These are phyloP conservation scores for Lodderomyces beijingensis DNA, from an alignment of 1,139 yeast genomes.

Conservation along the genomic window DNA sequence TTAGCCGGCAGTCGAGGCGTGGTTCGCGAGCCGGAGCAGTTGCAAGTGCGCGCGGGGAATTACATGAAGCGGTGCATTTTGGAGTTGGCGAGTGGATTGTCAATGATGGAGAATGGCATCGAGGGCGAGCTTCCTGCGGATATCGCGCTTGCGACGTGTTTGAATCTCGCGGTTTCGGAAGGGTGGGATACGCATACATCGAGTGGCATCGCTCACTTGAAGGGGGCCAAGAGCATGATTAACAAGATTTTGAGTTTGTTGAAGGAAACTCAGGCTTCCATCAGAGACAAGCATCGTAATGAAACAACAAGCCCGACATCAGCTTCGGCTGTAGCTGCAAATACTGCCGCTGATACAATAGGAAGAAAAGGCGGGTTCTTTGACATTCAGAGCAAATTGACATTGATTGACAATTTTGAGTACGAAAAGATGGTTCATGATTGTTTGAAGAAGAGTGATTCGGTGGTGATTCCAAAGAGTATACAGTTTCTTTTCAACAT, in stretches of 20 bases:
- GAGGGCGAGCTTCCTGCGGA: constrained; percentile 49
- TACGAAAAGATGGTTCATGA: constrained; percentile 29
- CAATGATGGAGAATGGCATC: constrained; percentile 18
- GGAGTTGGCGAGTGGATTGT: constrained; percentile 55
- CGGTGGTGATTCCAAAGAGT: constrained; percentile 33
- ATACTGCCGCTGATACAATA: background rate
- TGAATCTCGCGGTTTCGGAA: constrained; percentile 60
- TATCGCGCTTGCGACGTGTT: constrained; percentile 60
- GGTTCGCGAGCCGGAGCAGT: constrained; percentile 29
- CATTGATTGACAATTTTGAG: constrained; percentile 30
- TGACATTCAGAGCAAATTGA: constrained; percentile 22
- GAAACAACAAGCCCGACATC: constrained; percentile 16
- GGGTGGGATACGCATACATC: constrained; percentile 66
- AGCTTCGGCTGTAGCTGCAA: background rate
- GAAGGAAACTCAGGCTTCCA: constrained; percentile 7
- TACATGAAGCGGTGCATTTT: constrained; percentile 60
- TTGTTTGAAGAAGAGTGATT: constrained; percentile 6
- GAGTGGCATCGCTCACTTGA: constrained; percentile 63
- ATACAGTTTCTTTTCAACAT: constrained; percentile 56
- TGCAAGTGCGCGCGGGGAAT: constrained; percentile 47
- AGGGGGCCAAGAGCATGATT: constrained; percentile 63
- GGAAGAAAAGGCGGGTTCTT: background rate
- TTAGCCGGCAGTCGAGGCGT: constrained; percentile 39
- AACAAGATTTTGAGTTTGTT: constrained; percentile 38
- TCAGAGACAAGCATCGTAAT: background rate